A percentile compares a stretch with the other conserved stretches of the same genome.
Conservation (phyloP, 2,329 filamentous ascomycete genomes). For the Fusarium tjaetaba region DNA sequence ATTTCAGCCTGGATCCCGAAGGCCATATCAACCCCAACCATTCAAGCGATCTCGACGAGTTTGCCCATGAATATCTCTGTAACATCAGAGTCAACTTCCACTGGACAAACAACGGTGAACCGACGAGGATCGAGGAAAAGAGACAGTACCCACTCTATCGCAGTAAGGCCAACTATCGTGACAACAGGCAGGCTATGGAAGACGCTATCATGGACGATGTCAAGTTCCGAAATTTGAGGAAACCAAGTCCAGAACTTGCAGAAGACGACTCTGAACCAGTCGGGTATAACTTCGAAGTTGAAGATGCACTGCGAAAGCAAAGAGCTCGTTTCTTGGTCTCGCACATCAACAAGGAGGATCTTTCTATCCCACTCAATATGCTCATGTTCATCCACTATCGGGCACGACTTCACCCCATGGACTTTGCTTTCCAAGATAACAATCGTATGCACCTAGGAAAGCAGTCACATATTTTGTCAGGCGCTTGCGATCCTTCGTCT, state of each 20-base stretch:
- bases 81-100: background rate
- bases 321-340: slow-evolving; percentile 36
- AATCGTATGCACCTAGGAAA: slow-evolving; percentile 34
- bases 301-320: slow-evolving; percentile 5
- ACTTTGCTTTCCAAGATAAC: slow-evolving; percentile 22
- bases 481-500: slow-evolving; percentile 7
- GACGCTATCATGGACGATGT: background rate
- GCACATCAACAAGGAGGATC: slow-evolving; percentile 36
- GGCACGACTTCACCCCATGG: slow-evolving; percentile 10
- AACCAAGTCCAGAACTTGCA: background rate
- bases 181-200: background rate
- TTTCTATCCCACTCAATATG: slow-evolving; percentile 25
- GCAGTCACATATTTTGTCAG: slow-evolving; percentile 22
- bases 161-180: slow-evolving; percentile 32
- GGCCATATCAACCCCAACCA: slow-evolving; percentile 16
- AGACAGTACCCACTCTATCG: slow-evolving; percentile 28
- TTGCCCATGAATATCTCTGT: slow-evolving; percentile 32
- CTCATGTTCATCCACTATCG: slow-evolving; percentile 38
- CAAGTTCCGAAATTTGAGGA: background rate
- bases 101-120: background rate
- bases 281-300: slow-evolving; percentile 20
- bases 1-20: slow-evolving; percentile 22
- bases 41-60: slow-evolving; percentile 31
- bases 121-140: background rate
- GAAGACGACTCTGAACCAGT: background rate